Evolutionary conservation across 148 eudicot species (phyloP), one percentile per base, ranked within the genome.

Genomic region (Rhododendron mucronatum): DNA sequence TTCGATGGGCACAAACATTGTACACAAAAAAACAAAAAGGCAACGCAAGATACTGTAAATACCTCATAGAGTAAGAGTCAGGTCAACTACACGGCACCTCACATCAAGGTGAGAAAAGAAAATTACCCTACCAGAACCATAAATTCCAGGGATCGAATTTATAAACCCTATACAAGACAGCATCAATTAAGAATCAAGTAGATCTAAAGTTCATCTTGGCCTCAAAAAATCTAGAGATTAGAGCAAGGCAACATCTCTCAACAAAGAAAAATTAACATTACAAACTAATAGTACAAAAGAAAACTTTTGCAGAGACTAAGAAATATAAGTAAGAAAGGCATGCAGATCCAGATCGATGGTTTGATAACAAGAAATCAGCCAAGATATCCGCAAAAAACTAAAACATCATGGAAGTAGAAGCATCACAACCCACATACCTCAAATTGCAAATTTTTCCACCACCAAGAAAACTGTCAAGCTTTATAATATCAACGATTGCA

Each of bases 261-360:
- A 51, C 53, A 30, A 78, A 44, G 51, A 3, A 23, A 78, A 78
- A 18, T 41, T 41, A 76, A 39, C 26, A 76, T 21, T 7, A 20
- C 41, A 76, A 37, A 23, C 53, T 20, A 41, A 44, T 41, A 78
- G 20, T 3, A 1, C 26, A 44, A 41, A 33, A 18, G 28, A 41
- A 26, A 79, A 79, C 10, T 41, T 21, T 13, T 23, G 15, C 1
- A 23, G 28, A 45, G 15, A 47, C 28, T 9, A 79, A 47, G 35
- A 48, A 35, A 39, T 8, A 3, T 74, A 45, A 78, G 53, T 78
- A 44, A 78, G 2, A 45, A 45, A 6, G 81, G 28, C 30, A 47
- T 79, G 59, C 82, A 39, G 51, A 79, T 71, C 53, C 14, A 84
- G 84, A 91, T 89, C 90, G 80, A 86, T 35, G 47, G 47, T 28